Conservation (phyloP, 345 rosid genomes). For the Eucalyptus sp. region DNA sequence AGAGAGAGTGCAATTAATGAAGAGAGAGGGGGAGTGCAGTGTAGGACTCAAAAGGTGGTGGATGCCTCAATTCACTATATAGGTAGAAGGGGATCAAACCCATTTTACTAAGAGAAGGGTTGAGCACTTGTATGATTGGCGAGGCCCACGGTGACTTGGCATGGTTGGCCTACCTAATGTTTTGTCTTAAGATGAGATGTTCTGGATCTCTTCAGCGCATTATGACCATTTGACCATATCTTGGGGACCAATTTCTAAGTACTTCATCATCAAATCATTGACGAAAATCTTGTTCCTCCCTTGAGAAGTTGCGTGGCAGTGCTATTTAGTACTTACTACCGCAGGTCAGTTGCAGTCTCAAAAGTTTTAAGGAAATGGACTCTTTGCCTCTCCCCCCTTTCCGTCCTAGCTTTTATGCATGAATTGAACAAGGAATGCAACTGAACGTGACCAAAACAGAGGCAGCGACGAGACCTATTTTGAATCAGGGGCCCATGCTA, state of each 20-base stretch:
- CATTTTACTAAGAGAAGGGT: no score
- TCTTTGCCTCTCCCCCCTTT: background rate
- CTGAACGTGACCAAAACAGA: background rate
- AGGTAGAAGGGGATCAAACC: no score
- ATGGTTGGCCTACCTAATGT: accelerated
- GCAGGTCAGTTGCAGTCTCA: background rate
- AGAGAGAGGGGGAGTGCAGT: no score
- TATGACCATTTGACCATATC: background rate
- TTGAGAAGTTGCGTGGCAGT: background rate
- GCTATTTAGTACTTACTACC: background rate
- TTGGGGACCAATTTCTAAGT: background rate
- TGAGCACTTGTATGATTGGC: no score
- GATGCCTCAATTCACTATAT: no score
- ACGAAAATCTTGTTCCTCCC: background rate
- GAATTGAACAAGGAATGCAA: background rate
- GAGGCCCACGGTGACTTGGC: no score
- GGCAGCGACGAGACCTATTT: background rate
- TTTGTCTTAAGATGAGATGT: accelerated
- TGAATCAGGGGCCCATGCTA: accelerated
- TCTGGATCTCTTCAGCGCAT: background rate
- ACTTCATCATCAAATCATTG: background rate
- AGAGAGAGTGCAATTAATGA: no score
- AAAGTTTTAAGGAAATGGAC: background rate
- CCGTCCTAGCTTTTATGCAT: background rate
- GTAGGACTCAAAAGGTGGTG: no score